Evolutionary conservation across 1,284 basidiomycete species (phyloP), one percentile per base, ranked within the genome.

Genomic region (Marasmius tenuissimus): DNA sequence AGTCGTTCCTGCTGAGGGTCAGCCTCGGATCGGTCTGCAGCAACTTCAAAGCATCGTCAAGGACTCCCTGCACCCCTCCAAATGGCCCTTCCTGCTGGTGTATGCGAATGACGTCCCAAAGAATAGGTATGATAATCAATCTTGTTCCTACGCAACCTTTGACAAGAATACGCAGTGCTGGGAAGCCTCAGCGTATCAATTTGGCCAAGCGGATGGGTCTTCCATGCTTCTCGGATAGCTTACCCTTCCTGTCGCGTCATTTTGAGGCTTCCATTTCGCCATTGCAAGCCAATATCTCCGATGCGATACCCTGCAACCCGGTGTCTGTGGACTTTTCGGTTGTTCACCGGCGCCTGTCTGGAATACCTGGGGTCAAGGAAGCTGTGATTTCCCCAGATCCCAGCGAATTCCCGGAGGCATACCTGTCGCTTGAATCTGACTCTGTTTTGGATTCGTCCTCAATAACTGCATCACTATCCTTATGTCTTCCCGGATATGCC

Each of bases 301-400:
- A 74, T 51, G 72, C 76, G 4, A 80, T 82, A 34, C 65, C 72
- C 0, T 80, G 76, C 62, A 62, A 65, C 5, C 66, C 59, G 12
- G 78, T 80, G 5, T 40, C 68, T 3, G 57, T 79, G 57, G 69
- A 76, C 57, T 14, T 72, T 2, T 58, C 58, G 10, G 66, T 62
- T 1, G 72, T 88, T 14, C 79, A 85, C 65, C 69, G 73, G 0
- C 81, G 81, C 0, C 68, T 89, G 9, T 71, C 77, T 4, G 67
- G 71, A 0, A 69, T 84, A 18, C 65, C 72, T 1, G 81, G 78
- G 35, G 78, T 88, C 18, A 63, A 69, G 14, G 86, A 88, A 55
- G 83, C 83, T 61, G 74, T 83, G 12, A 61, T 78, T 20, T 74
- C 75, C 16, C 33, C 67, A 10, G 66, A 69, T 2, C 61, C 66